Base-by-base conservation (phyloP, 371 early-diverging fungal species). In the Actinomucor elegans region DNA sequence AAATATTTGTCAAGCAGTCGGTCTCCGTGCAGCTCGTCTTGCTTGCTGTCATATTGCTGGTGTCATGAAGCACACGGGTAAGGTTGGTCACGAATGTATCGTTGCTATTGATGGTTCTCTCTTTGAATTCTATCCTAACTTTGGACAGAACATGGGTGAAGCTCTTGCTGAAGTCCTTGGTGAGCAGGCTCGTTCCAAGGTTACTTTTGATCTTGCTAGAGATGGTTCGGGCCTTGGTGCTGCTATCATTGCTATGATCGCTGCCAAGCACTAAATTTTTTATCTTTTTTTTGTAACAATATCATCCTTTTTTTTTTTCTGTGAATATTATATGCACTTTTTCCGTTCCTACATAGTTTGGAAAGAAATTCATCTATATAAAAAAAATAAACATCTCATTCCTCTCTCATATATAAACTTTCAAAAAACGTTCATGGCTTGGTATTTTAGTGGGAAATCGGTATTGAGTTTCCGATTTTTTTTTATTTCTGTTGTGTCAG, bases 81-180 rank as follows among this genome's bases (percentile, higher is more conserved):
- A 51, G 27, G 83, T 95, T 20, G 94, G 91, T 24, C 32, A 65
- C 20, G 64, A 65, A 5, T 58, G 62, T 23, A 65, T 61, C 23
- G 64, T 76, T 34, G 76, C 76, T 31, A 89, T 97, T 52, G 97
- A 98, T 55, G 98, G 98, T 4, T 86, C 88, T 29, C 72, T 98
- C 56, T 98, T 87, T 73, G 91, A 93, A 72, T 86, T 87, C 50
- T 96, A 95, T 64, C 97, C 96, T 6, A 78, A 82, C 73, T 97
- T 91, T 70, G 87, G 86, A 45, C 73, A 85, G 49, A 80, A 89
- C 50, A 84, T 96, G 79, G 67, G 85, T 15, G 71, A 73, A 24
- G 87, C 91, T 18, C 59, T 93, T 49, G 61, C 71, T 27, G 88
- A 89, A 60, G 56, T 92, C 51, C 71, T 94, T 48, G 94, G 94